A percentile compares a stretch with the other conserved stretches of the same genome.
Conservation (phyloP, 345 rosid species). For the Pistacia vera region DNA sequence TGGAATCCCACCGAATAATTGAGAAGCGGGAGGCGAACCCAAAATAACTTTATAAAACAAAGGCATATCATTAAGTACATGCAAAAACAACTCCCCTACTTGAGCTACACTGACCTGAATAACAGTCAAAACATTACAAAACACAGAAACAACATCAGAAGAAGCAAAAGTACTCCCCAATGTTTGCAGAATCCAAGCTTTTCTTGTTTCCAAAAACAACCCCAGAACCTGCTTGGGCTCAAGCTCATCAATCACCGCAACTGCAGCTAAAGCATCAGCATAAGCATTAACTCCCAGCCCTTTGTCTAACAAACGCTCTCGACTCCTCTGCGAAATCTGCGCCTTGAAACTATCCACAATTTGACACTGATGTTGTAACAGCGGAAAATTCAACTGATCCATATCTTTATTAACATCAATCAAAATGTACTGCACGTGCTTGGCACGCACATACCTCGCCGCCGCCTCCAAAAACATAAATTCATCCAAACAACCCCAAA, state of each 20-base stretch:
- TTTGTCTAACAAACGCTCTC: slow-evolving; percentile 76
- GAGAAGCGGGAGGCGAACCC: slow-evolving; percentile 92
- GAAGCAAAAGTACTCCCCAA: slow-evolving; percentile 49
- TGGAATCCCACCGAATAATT: slow-evolving; percentile 93
- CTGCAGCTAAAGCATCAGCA: slow-evolving; percentile 88
- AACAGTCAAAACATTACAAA: slow-evolving; percentile 72
- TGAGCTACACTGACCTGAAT: slow-evolving; percentile 89
- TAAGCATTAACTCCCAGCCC: slow-evolving; percentile 62
- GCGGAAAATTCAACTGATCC: slow-evolving; percentile 70
- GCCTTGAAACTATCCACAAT: slow-evolving; percentile 91
- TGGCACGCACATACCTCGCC: slow-evolving; percentile 54
- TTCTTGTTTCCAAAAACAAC: slow-evolving; percentile 79
- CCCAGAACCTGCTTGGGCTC: slow-evolving; percentile 68
- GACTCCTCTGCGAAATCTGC: slow-evolving; percentile 95
- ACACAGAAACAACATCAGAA: slow-evolving; percentile 52
- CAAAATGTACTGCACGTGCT: slow-evolving; percentile 43
- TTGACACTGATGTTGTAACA: slow-evolving; percentile 96
- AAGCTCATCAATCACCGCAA: slow-evolving; percentile 79
- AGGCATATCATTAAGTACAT: slow-evolving; percentile 88
- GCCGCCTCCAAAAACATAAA: slow-evolving; percentile 68
- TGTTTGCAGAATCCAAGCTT: slow-evolving; percentile 69
- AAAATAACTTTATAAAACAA: slow-evolving; percentile 80
- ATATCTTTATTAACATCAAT: slow-evolving; percentile 17
- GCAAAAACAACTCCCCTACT: slow-evolving; percentile 89
- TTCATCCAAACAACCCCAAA: slow-evolving; percentile 71